Evolutionary conservation across 495 filamentous ascomycete species (phyloP), one percentile per base, ranked within the genome.

Genomic region (Podospora conica): DNA sequence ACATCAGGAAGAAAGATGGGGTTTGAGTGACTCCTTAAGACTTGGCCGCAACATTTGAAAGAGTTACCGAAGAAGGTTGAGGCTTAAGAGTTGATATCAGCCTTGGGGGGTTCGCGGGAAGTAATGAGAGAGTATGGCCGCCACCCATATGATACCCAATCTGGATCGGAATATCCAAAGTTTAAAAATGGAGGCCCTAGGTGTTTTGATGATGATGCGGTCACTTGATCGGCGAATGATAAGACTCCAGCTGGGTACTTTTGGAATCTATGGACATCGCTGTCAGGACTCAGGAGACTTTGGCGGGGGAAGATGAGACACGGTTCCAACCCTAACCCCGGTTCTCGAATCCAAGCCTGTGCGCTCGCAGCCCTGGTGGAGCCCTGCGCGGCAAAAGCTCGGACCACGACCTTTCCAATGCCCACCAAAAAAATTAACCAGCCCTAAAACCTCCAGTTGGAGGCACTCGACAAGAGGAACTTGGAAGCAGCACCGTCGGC

Each of bases 391-490:
- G 71, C 65, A 68, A 61, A 74, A 55, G 22, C 15, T 58, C 74
- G 68, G 72, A 68, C 65, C 66, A 61, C 57, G 59, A 59, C 53
- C 61, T 60, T 55, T 65, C 22, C 65, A 65, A 65, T 70, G 73
- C 71, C 73, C 73, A 75, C 73, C 71, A 74, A 75, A 74, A 74
- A 75, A 70, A 66, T 64, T 64, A 72, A 65, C 70, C 74, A 76
- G 74, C 74, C 74, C 74, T 76, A 76, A 76, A 71, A 66, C 40
- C 33, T 73, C 59, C 53, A 59, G 59, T 63, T 58, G 65, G 65
- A 66, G 66, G 64, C 65, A 67, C 70, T 62, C 66, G 60, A 66
- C 68, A 70, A 70, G 23, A 67, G 58, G 58, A 67, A 69, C 63
- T 68, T 58, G 65, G 66, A 59, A 63, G 70, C 72, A 74, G 70